Base-by-base conservation (phyloP, 139 green algal genomes). In the Desmodesmus armatus region DNA sequence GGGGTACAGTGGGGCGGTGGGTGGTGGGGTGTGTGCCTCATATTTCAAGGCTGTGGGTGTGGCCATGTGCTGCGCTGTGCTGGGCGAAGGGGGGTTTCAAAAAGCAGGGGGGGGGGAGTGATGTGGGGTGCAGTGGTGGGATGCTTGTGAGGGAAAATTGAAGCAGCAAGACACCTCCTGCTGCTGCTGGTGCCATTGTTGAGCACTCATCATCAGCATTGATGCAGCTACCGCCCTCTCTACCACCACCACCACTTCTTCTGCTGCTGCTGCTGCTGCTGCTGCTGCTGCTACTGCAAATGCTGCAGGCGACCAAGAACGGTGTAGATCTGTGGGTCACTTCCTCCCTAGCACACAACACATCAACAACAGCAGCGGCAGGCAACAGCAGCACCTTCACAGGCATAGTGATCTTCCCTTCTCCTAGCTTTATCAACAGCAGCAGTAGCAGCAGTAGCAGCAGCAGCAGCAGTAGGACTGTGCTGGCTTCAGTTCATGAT, bases 291-390 rank as follows among this genome's bases (percentile, higher is more conserved):
- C 17, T n/a, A 17, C 60, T 69, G 13, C 11, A 11, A 15, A 21
- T 47, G 9, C 37, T 29, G n/a, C 62, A 98, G 89, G 92, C 91
- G 51, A 93, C 89, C 15, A 87, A 90, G 31, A 97, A 96, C 58
- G 92, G 79, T 31, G 91, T 71, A 25, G 95, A 98, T 77, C 69
- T 96, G 21, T 98, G 94, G 93, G 88, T 98, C 55, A 89, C 91
- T 1, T 83, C 87, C 72, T 98, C 92, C 89, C 91, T 96, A 9
- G 74, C 91, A 33, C 53, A 78, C 25, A 82, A 70, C 58, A 39
- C n/a, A 9, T 31, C 11, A 19, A 9, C 9, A 13, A 33, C 33
- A 15, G 1, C 66, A 74, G 0, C 76, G 60, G 44, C 72, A 41
- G 15, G 17, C 72, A 41, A 69, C 31, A 82, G n/a, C 49, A 40